Evolutionary conservation across 352 stramenopile genomes (phyloP).

Genomic region (Phytophthora pisi): DNA sequence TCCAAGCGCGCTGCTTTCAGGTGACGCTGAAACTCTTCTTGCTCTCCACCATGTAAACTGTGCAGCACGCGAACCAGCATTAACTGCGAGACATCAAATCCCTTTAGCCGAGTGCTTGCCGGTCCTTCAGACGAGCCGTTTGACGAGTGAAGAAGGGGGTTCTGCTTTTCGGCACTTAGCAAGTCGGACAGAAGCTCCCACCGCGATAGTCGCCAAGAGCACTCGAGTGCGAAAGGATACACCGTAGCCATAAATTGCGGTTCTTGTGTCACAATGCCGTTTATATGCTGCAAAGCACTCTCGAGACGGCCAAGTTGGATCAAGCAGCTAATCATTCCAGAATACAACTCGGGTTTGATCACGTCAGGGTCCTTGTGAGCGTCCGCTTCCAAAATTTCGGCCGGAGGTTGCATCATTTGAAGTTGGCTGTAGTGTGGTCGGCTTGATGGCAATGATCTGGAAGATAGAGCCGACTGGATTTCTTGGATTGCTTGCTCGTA

Average conservation of each 20-base stretch:
- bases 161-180: slow-evolving; percentile 78
- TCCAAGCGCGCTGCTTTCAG: slow-evolving; percentile 70
- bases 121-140: slow-evolving; percentile 23
- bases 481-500: slow-evolving; percentile 83
- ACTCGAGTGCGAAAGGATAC: slow-evolving; percentile 85
- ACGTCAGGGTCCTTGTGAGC: slow-evolving; percentile 50
- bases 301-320: slow-evolving; percentile 85
- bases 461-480: slow-evolving; percentile 57
- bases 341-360: slow-evolving; percentile 80
- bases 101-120: slow-evolving; percentile 48
- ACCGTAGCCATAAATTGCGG: slow-evolving; percentile 78
- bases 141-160: slow-evolving; percentile 54
- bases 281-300: slow-evolving; percentile 87
- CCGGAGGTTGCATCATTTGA: slow-evolving; percentile 25
- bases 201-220: slow-evolving; percentile 83
- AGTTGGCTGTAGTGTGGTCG: slow-evolving; percentile 28
- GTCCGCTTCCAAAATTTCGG: slow-evolving; percentile 38
- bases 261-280: slow-evolving; percentile 83
- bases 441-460: slow-evolving; percentile 28
- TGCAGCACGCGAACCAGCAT: slow-evolving; percentile 85
- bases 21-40: slow-evolving; percentile 60
- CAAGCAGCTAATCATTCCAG: slow-evolving; percentile 82
- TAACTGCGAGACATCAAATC: slow-evolving; percentile 74
- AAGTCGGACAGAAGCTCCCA: slow-evolving; percentile 84
- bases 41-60: slow-evolving; percentile 67